Percentiles rank a stretch among this genome's conserved stretches.
Evolutionary conservation across 257 asterid genomes (phyloP).

Genomic region (Paulownia fortunei): DNA sequence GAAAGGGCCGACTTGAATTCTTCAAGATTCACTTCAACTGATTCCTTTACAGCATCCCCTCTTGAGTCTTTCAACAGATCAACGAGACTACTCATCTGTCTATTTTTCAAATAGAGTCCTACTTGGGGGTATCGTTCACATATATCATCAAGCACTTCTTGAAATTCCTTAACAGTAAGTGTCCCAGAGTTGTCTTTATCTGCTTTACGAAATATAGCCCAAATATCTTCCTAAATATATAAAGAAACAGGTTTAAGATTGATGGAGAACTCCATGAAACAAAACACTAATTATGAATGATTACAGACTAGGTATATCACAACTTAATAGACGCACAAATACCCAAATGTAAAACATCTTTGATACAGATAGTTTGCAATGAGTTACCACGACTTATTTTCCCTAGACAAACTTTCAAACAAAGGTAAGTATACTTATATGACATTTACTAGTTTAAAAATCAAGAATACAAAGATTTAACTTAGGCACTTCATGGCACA

Average conservation of each 20-base stretch:
- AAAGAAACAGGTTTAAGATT: neutral
- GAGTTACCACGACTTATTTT: neutral
- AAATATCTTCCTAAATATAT: slow-evolving; percentile 72
- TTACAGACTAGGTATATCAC: neutral
- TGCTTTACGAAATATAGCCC: slow-evolving; percentile 83
- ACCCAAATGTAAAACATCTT: neutral
- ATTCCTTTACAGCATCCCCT: slow-evolving; percentile 60
- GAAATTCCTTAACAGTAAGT: slow-evolving; percentile 85
- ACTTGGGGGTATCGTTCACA: slow-evolving; percentile 95
- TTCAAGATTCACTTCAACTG: slow-evolving; percentile 80
- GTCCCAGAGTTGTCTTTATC: slow-evolving; percentile 93
- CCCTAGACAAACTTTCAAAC: neutral
- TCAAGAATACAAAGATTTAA: neutral
- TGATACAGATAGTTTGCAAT: neutral
- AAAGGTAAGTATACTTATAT: neutral
- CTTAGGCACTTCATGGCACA: neutral
- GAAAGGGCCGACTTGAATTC: slow-evolving; percentile 88
- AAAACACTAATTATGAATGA: neutral
- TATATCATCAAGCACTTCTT: slow-evolving; percentile 80
- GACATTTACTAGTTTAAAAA: neutral
- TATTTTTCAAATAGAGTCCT: slow-evolving; percentile 71
- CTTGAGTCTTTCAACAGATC: slow-evolving; percentile 73
- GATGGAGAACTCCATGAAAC: slow-evolving; percentile 17
- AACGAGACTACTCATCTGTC: slow-evolving; percentile 59
- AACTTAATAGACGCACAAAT: neutral